These are phyloP conservation scores for Cercophora sp. DNA, from an alignment of 495 filamentous ascomycete genomes.

Conservation along the genomic window DNA sequence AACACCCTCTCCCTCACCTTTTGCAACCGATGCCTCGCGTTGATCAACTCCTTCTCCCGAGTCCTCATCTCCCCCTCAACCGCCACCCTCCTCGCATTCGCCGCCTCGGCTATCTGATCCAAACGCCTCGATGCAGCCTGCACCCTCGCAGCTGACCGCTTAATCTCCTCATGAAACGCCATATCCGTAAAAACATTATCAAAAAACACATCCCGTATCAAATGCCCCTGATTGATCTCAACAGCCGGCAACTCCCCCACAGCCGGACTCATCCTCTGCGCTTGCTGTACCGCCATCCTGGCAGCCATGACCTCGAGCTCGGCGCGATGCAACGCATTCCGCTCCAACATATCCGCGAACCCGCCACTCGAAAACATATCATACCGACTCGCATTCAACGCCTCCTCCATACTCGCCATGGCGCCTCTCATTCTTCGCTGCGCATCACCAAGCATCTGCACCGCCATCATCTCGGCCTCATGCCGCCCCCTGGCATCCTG, in stretches of 20 bases:
- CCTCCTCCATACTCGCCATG: slow-evolving; percentile 29
- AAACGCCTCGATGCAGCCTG: slow-evolving; percentile 23
- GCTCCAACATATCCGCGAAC: slow-evolving; percentile 36
- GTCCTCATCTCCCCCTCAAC: slow-evolving; percentile 19
- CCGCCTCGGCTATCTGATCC: slow-evolving; percentile 15
- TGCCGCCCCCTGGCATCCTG: slow-evolving; percentile 20
- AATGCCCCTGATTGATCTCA: slow-evolving; percentile 31
- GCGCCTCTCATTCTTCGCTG: slow-evolving; percentile 22
- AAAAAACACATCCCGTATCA: slow-evolving; percentile 44
- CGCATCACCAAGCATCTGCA: slow-evolving; percentile 25
- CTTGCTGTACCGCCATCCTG: slow-evolving; percentile 26
- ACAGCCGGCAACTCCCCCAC: slow-evolving; percentile 29
- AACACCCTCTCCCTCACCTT: slow-evolving; percentile 32
- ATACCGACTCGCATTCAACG: slow-evolving; percentile 20
- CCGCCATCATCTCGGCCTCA: slow-evolving; percentile 24
- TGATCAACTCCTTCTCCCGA: slow-evolving; percentile 24
- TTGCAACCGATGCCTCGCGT: slow-evolving; percentile 36
- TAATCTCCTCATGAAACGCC: slow-evolving; percentile 44
- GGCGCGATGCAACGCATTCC: slow-evolving; percentile 36
- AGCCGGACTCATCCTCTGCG: slow-evolving; percentile 30
- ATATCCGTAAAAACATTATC: slow-evolving; percentile 48
- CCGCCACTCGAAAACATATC: slow-evolving; percentile 33
- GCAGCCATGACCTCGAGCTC: slow-evolving; percentile 23
- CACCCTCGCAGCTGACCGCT: slow-evolving; percentile 30
- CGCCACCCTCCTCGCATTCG: slow-evolving; percentile 19